phyloP scores from a whole-genome alignment of 83 land plant species.

The Diphasiastrum complanatum region DNA sequence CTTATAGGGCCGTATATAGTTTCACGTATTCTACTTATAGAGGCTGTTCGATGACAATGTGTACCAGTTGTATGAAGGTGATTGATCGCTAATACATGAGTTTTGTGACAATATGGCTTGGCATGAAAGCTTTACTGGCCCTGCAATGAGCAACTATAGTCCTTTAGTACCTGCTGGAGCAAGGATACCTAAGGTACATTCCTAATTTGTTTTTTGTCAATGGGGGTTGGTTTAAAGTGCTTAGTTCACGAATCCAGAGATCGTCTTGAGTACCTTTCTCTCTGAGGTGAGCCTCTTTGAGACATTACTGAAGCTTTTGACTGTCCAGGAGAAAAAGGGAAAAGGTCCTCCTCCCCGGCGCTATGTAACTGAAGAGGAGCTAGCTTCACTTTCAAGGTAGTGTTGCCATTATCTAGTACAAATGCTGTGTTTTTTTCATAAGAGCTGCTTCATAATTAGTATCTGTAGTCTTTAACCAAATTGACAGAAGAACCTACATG shows the following conservation, averaged over 20 bases:
- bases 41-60: too few relatives aligned
- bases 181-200: too few relatives aligned
- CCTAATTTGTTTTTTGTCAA: not conserved
- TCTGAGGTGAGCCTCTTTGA: not conserved
- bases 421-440: not conserved
- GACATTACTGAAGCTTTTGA: not conserved
- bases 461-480: not conserved
- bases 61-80: too few relatives aligned
- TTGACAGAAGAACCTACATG: not conserved
- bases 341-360: conserved; percentile 63
- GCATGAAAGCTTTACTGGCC: too few relatives aligned
- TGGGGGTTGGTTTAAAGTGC: not conserved
- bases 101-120: too few relatives aligned
- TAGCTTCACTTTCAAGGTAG: conserved; percentile 81
- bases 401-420: conserved; percentile 13
- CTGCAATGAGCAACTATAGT: too few relatives aligned
- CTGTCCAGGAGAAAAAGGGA: conserved; percentile 62
- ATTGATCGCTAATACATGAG: too few relatives aligned
- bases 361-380: conserved; percentile 58
- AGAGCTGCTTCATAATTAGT: not conserved
- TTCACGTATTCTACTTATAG: too few relatives aligned
- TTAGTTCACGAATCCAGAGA: not conserved
- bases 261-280: not conserved
- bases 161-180: not conserved
- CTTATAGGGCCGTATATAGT: too few relatives aligned